These are phyloP conservation scores for Volutella citrinella DNA, from an alignment of 2,329 filamentous ascomycete genomes.

Conservation along the genomic window DNA sequence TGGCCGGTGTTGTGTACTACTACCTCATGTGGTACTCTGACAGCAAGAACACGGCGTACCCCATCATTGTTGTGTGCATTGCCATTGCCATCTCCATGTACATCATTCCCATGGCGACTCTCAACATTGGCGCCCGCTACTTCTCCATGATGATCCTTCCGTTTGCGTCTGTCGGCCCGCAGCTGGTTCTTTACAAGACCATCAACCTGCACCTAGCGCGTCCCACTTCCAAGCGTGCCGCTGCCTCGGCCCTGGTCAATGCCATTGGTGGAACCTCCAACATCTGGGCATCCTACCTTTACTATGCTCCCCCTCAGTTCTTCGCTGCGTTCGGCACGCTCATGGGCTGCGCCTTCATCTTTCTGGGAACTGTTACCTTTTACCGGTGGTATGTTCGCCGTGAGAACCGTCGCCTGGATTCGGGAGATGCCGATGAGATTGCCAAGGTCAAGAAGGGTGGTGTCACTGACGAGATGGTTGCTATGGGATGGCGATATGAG, in stretches of 20 bases:
- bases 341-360: slow-evolving; percentile 31
- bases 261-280: slow-evolving; percentile 32
- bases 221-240: slow-evolving; percentile 39
- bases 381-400: slow-evolving; percentile 36
- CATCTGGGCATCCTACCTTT: slow-evolving; percentile 35
- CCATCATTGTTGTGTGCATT: slow-evolving; percentile 33
- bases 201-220: slow-evolving; percentile 40
- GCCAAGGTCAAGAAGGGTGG: slow-evolving; percentile 38
- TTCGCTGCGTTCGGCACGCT: slow-evolving; percentile 39
- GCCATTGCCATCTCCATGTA: slow-evolving; percentile 33
- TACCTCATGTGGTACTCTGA: slow-evolving; percentile 34
- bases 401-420: slow-evolving; percentile 37
- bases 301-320: slow-evolving; percentile 35
- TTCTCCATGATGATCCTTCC: slow-evolving; percentile 41
- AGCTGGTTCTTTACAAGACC: slow-evolving; percentile 39
- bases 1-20: slow-evolving; percentile 35
- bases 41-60: slow-evolving; percentile 33
- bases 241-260: slow-evolving; percentile 39
- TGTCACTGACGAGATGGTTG: slow-evolving; percentile 42
- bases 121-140: slow-evolving; percentile 37
- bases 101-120: slow-evolving; percentile 34
- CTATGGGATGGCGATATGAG: slow-evolving; percentile 40
- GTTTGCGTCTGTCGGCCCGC: slow-evolving; percentile 33
- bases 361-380: slow-evolving; percentile 31
- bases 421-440: slow-evolving; percentile 32